Evolutionary conservation across 1,284 basidiomycete genomes (phyloP).

Genomic region (Cutaneotrichosporon spelunceum): DNA sequence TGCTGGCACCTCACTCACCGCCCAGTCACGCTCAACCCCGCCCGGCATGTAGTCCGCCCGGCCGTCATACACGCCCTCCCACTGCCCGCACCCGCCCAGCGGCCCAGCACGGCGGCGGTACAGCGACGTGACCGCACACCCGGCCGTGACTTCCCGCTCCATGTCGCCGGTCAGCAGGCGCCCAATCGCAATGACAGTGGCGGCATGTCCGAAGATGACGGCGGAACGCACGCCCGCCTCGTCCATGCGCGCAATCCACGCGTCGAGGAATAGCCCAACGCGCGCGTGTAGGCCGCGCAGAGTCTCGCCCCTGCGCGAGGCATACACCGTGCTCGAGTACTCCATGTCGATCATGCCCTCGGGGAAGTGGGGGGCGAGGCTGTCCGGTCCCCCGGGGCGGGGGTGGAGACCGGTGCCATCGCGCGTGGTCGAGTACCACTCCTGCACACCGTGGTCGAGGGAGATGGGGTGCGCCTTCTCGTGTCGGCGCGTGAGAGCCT

Average conservation of each 20-base stretch:
- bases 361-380: constrained; percentile 40
- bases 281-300: constrained; percentile 50
- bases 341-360: constrained; percentile 27
- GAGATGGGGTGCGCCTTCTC: not conserved
- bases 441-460: constrained; percentile 23
- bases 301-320: constrained; percentile 52
- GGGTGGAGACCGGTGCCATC: constrained; percentile 45
- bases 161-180: constrained; percentile 32
- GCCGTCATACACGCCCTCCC: constrained; percentile 44
- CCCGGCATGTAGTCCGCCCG: constrained; percentile 46
- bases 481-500: constrained; percentile 21
- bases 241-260: constrained; percentile 41
- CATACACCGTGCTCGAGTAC: constrained; percentile 52
- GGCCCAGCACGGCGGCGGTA: constrained; percentile 36
- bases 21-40: constrained; percentile 51
- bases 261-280: constrained; percentile 41
- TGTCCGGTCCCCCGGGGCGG: constrained; percentile 31
- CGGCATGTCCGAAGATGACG: constrained; percentile 55
- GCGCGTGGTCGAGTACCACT: constrained; percentile 16
- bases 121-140: constrained; percentile 45
- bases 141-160: constrained; percentile 39
- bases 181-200: constrained; percentile 52
- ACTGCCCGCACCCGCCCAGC: constrained; percentile 37
- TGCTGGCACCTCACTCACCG: constrained; percentile 24
- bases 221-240: constrained; percentile 46